A percentile compares a stretch with the other conserved stretches of the same genome.
phyloP scores from a whole-genome alignment of 441 rosid species.

The Syzygium malaccense region DNA sequence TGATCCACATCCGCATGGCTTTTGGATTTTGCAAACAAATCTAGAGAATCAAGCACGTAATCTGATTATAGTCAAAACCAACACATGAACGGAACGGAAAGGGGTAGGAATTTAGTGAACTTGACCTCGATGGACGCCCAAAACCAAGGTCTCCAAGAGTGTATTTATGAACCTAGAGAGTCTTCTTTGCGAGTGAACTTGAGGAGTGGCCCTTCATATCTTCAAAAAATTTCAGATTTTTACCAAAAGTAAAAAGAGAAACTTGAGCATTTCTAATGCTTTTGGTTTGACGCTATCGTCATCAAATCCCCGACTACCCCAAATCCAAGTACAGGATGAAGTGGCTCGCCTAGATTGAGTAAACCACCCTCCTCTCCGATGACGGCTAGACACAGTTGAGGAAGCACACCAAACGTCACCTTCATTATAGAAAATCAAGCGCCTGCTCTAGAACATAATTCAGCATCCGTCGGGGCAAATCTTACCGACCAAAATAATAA shows the following conservation, averaged over 20 bases:
- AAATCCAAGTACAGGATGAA: too few species aligned
- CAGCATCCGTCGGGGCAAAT: not conserved
- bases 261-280: not conserved
- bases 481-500: rapidly evolving
- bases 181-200: not conserved
- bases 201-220: not conserved
- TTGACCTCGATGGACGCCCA: not conserved
- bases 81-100: not conserved
- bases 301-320: too few species aligned
- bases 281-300: too few species aligned
- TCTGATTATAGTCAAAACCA: not conserved
- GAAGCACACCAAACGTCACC: too few species aligned
- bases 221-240: not conserved
- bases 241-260: rapidly evolving
- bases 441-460: not conserved
- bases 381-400: too few species aligned
- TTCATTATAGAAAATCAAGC: not conserved
- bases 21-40: not conserved
- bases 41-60: not conserved
- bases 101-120: not conserved
- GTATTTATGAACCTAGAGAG: not conserved
- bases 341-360: too few species aligned
- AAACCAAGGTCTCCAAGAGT: not conserved
- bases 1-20: not conserved
- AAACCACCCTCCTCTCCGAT: too few species aligned